Evolutionary conservation across 495 filamentous ascomycete genomes (phyloP), one percentile per base, ranked within the genome.

Genomic region (Penicillium nucicola): DNA sequence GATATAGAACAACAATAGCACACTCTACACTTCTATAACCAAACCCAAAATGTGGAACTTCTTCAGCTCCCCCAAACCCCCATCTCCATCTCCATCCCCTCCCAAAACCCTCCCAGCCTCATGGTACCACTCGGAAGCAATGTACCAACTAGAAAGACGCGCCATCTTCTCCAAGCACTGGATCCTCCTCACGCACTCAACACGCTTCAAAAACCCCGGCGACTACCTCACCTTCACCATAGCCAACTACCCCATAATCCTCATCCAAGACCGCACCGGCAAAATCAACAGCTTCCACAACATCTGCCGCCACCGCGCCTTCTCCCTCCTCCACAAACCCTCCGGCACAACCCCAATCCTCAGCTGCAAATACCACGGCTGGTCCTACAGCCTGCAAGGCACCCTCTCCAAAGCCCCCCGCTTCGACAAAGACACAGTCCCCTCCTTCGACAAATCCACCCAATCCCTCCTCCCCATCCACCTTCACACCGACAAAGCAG

Each of bases 291-390:
- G 62, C 8, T 80, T 82, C 57, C 73, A 81, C 62, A 80, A 81
- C 45, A 60, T 79, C 34, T 82, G 78, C 48, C 61, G 77, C 25
- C 77, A 82, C 46, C 72, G 77, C 18, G 77, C 77, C 36, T 80
- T 70, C 60, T 75, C 77, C 10, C 66, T 82, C 20, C 68, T 79
- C 7, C 64, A 68, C 25, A 61, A 65, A 14, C 57, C 66, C 10
- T 58, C 58, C 4, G 79, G 78, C 4, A 69, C 60, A 34, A 60
- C 70, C 25, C 70, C 64, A 4, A 72, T 80, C 30, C 59, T 82
- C 17, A 64, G 65, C 45, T 84, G 78, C 65, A 71, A 72, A 56
- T 84, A 82, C 48, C 79, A 84, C 60, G 80, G 80, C 43, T 84
- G 80, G 79, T 76, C 74, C 5, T 82, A 82, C 48, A 72, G 74